Evolutionary conservation across 768 basidiomycete genomes (phyloP).

Genomic region (Paxillus involutus): DNA sequence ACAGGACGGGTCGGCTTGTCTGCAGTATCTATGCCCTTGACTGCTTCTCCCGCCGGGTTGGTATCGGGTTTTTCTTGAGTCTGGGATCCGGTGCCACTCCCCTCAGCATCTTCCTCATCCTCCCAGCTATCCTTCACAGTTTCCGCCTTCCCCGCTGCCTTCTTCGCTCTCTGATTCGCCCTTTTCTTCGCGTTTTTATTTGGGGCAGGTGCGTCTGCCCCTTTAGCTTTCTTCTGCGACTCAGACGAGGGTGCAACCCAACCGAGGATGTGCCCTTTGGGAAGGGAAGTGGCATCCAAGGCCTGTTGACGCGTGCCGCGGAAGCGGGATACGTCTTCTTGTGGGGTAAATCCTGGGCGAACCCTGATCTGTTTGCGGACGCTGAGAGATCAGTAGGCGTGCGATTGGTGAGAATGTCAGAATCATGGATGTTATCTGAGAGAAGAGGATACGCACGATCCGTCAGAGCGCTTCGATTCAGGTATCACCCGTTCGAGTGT

Average conservation of each 20-base stretch:
- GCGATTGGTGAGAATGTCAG: constrained; percentile 10
- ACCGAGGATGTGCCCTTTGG: constrained; percentile 82
- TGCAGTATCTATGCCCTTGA: constrained; percentile 25
- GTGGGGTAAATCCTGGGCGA: constrained; percentile 90
- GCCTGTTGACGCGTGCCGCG: constrained; percentile 74
- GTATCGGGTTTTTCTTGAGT: constrained; percentile 19
- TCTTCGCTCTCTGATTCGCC: constrained; percentile 76
- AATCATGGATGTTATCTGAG: background rate
- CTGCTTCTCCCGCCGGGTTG: constrained; percentile 6
- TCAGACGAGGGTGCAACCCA: constrained; percentile 66
- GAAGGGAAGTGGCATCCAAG: constrained; percentile 60
- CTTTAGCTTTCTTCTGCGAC: constrained; percentile 28
- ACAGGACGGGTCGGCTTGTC: constrained; percentile 22
- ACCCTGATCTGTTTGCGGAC: constrained; percentile 87
- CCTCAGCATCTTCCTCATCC: constrained; percentile 59
- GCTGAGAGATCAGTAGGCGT: constrained; percentile 40
- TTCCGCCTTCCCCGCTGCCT: constrained; percentile 50
- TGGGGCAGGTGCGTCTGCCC: constrained; percentile 38
- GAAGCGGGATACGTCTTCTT: constrained; percentile 90
- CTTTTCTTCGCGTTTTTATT: constrained; percentile 84
- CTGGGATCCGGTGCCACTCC: constrained; percentile 16
- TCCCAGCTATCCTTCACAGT: constrained; percentile 78
- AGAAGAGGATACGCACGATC: constrained; percentile 54
- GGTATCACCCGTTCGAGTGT: constrained; percentile 90
- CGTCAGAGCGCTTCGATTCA: constrained; percentile 78